These are phyloP conservation scores for Craterostigma plantagineum DNA, from an alignment of 257 asterid species.

Conservation along the genomic window DNA sequence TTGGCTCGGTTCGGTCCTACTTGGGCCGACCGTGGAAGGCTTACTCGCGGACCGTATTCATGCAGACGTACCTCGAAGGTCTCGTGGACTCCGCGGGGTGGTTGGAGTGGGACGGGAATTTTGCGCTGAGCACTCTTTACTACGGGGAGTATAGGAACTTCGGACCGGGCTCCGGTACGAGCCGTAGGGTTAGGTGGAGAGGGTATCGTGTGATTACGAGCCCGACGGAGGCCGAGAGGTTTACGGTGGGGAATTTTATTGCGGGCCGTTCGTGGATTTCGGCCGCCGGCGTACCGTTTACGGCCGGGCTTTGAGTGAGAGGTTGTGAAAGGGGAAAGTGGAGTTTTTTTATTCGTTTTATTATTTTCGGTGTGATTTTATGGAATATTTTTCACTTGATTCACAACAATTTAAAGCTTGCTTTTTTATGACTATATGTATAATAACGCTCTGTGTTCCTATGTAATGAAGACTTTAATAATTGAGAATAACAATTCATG, in stretches of 20 bases:
- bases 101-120: slow-evolving; percentile 25
- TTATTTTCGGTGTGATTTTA: too few relatives aligned
- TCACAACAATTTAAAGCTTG: too few relatives aligned
- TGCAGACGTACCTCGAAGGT: slow-evolving; percentile 24
- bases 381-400: too few relatives aligned
- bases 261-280: slow-evolving; percentile 35
- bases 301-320: slow-evolving; percentile 18
- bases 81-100: slow-evolving; percentile 25
- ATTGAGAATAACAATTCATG: too few relatives aligned
- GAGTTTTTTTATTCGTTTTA: too few relatives aligned
- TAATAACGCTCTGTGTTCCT: too few relatives aligned
- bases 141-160: slow-evolving; percentile 38
- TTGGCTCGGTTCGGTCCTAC: slow-evolving; percentile 16
- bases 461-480: too few relatives aligned
- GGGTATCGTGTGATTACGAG: slow-evolving; percentile 28
- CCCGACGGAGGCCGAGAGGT: slow-evolving; percentile 18
- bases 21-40: slow-evolving; percentile 41
- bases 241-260: slow-evolving; percentile 31
- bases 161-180: slow-evolving; percentile 28
- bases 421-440: too few relatives aligned
- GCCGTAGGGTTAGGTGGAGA: slow-evolving; percentile 26
- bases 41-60: slow-evolving; percentile 27
- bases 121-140: slow-evolving; percentile 22
- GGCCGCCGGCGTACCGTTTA: slow-evolving; percentile 37
- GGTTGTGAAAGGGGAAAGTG: too few relatives aligned